Evolutionary conservation across 2,329 filamentous ascomycete genomes (phyloP), one percentile per base, ranked within the genome.

Genomic region (Colletotrichum caudatum): DNA sequence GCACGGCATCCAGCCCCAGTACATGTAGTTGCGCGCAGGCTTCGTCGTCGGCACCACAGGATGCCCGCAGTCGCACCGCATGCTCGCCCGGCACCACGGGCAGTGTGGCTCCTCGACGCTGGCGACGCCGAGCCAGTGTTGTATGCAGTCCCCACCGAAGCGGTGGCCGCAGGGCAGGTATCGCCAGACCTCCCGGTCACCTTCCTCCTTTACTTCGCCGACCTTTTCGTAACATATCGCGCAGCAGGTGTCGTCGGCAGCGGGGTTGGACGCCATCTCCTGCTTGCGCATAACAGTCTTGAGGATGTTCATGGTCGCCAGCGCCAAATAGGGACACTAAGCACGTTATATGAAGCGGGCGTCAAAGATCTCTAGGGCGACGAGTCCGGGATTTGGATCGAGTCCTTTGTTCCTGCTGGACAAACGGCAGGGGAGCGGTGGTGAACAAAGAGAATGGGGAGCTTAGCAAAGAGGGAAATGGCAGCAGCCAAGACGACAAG

Each of bases 211-310:
- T 23, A 69, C 66, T 16, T 78, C 64, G 64, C 82, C 83, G 46
- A 85, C 79, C 5, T 78, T 76, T 66, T 84, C 81, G 67, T 83
- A 81, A 74, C 84, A 85, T 73, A 85, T 85, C 57, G 81, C 80
- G 64, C 84, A 85, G 74, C 72, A 63, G 56, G 56, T 57, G 65
- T 74, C 67, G 66, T 71, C 63, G 59, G 68, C 64, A 41, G 67
- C 53, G 35, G 61, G 72, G 46, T 64, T 64, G 26, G 70, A 69
- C 33, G 70, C 66, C 70, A 69, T 73, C 56, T 76, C 74, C 63
- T 65, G 71, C 67, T 76, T 75, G 51, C 70, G 70, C 37, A 72
- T 69, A 59, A 72, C 69, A 26, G 69, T 54, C 44, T 71, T 72
- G 26, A 72, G 56, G 46, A 72, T 71, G 11, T 72, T 72, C 70